Conservation (phyloP, 1,139 yeast genomes). For the Suhomyces atakaporum region DNA sequence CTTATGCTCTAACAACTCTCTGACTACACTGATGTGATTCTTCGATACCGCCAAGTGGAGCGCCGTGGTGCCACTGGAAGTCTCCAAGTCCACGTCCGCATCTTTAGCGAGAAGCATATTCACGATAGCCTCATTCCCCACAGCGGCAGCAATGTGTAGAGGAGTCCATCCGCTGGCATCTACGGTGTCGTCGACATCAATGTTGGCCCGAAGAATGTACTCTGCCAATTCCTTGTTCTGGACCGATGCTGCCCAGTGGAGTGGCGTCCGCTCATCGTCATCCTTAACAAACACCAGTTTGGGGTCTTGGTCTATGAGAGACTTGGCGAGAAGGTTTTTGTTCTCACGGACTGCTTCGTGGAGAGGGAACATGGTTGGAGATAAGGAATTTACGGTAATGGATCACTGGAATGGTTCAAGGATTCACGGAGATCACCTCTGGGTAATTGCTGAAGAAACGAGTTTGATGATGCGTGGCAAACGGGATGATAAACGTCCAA, state of each 20-base stretch:
- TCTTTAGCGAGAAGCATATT: slow-evolving; percentile 33
- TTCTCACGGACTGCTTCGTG: slow-evolving; percentile 65
- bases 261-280: slow-evolving; percentile 75
- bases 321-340: slow-evolving; percentile 49
- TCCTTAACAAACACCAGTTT: slow-evolving; percentile 51
- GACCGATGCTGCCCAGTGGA: slow-evolving; percentile 87
- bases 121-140: slow-evolving; percentile 63
- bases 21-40: slow-evolving; percentile 55
- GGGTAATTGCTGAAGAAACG: too few relatives aligned
- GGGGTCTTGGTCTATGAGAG: slow-evolving; percentile 51
- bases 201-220: slow-evolving; percentile 44
- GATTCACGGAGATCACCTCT: too few relatives aligned
- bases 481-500: too few relatives aligned
- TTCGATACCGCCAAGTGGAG: slow-evolving; percentile 79
- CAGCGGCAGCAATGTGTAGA: slow-evolving; percentile 75
- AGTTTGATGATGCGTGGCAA: too few relatives aligned
- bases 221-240: slow-evolving; percentile 57
- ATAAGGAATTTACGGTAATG: too few relatives aligned
- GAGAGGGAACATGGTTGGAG: slow-evolving; percentile 26
- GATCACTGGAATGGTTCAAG: too few relatives aligned
- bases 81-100: slow-evolving; percentile 48
- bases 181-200: slow-evolving; percentile 63
- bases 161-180: slow-evolving; percentile 92
- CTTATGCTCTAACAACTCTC: slow-evolving; percentile 51
- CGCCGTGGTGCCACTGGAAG: slow-evolving; percentile 71